Conservation (phyloP, 2,329 filamentous ascomycete genomes). For the Phialocephala sp. region DNA sequence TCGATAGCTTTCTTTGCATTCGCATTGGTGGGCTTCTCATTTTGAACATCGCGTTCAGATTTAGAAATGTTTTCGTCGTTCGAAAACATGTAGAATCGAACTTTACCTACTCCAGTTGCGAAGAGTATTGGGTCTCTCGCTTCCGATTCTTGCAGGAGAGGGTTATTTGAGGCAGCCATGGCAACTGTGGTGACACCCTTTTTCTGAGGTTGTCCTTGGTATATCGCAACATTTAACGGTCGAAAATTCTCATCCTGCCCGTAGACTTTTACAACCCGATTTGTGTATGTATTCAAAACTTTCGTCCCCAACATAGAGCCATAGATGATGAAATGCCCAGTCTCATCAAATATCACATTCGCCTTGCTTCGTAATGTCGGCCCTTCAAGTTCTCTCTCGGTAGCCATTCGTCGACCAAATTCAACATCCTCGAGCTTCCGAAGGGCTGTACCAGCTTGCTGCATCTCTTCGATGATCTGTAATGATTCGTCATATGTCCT, state of each 20-base stretch:
- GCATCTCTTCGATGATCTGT: constrained; percentile 88
- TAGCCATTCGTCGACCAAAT: constrained; percentile 84
- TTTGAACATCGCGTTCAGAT: constrained; percentile 87
- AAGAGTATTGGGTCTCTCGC: constrained; percentile 88
- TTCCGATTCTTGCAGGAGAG: constrained; percentile 90
- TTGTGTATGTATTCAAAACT: constrained; percentile 94
- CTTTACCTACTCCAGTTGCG: constrained; percentile 82
- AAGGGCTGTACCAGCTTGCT: constrained; percentile 85
- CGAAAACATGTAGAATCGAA: constrained; percentile 97
- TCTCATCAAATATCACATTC: constrained; percentile 95
- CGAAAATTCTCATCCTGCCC: constrained; percentile 89
- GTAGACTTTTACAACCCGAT: constrained; percentile 88
- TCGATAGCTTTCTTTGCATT: constrained; percentile 59
- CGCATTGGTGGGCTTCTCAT: constrained; percentile 82
- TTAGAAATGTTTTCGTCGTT: constrained; percentile 86
- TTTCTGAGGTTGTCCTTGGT: constrained; percentile 94
- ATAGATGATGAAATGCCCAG: constrained; percentile 92
- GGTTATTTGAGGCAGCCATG: constrained; percentile 96
- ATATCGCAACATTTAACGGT: constrained; percentile 81
- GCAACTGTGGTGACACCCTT: constrained; percentile 92
- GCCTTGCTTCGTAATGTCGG: constrained; percentile 69
- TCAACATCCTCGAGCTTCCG: constrained; percentile 88
- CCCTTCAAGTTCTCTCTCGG: constrained; percentile 85
- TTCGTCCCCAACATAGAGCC: constrained; percentile 92
- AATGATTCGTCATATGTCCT: constrained; percentile 96